A percentile compares a stretch with the other conserved stretches of the same genome.
Conservation (phyloP, 2,329 filamentous ascomycete species). For the Scedosporium apiospermum region DNA sequence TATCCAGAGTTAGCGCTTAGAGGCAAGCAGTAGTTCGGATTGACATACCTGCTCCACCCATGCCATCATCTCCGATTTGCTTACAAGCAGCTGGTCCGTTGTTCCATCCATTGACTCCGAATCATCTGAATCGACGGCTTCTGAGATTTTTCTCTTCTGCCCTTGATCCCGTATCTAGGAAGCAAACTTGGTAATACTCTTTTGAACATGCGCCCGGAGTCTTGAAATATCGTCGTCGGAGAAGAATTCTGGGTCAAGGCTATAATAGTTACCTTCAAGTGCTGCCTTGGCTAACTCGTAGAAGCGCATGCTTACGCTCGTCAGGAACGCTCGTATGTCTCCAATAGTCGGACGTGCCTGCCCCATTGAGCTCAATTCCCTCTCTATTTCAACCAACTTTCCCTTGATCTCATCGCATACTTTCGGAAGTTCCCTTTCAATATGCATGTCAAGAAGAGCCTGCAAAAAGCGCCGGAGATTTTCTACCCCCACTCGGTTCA, state of each 20-base stretch:
- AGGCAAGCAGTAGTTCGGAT: not conserved
- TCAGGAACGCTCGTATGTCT: constrained; percentile 14
- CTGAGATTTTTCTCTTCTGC: not conserved
- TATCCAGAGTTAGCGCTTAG: not conserved
- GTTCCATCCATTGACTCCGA: not conserved
- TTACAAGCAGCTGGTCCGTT: not conserved
- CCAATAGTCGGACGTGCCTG: constrained; percentile 9
- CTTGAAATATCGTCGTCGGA: constrained; percentile 10
- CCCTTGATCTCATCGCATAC: constrained; percentile 15
- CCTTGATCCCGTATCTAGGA: constrained; percentile 8
- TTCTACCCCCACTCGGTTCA: constrained; percentile 14
- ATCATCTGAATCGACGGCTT: not conserved
- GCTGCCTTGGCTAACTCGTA: constrained; percentile 15
- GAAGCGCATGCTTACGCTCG: constrained; percentile 15
- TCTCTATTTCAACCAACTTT: constrained; percentile 7
- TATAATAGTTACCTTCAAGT: constrained; percentile 14
- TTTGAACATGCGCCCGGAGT: constrained; percentile 17
- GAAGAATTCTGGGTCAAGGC: constrained; percentile 12
- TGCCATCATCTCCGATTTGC: constrained; percentile 5
- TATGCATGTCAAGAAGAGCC: constrained; percentile 17
- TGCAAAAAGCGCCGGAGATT: constrained; percentile 14
- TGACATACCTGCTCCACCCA: constrained; percentile 8
- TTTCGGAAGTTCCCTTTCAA: constrained; percentile 19
- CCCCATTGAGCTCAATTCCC: constrained; percentile 9
- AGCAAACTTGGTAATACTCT: constrained; percentile 15